phyloP scores from a whole-genome alignment of 768 basidiomycete genomes.

The Pleurotus cornucopiae region DNA sequence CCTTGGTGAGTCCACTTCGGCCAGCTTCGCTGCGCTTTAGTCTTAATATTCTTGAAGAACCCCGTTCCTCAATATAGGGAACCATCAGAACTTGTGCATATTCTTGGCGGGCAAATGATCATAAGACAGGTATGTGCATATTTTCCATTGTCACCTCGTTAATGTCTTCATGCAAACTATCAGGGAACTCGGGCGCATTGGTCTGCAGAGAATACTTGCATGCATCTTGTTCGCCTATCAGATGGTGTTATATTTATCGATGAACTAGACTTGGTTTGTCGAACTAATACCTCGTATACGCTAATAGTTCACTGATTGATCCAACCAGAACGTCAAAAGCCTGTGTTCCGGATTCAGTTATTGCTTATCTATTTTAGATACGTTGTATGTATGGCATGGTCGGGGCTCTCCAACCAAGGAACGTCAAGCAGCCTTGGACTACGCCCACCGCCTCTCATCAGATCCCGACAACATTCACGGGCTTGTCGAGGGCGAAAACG shows the following conservation, averaged over 20 bases:
- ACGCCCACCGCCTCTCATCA: slow-evolving; percentile 46
- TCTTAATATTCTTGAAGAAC: slow-evolving; percentile 22
- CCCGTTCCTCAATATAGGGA: slow-evolving; percentile 60
- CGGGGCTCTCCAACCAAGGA: slow-evolving; percentile 60
- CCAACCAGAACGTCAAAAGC: slow-evolving; percentile 50
- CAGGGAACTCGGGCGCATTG: slow-evolving; percentile 73
- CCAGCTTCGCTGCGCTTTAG: slow-evolving; percentile 1
- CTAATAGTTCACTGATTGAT: slow-evolving; percentile 6
- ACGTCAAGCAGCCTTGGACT: slow-evolving; percentile 56
- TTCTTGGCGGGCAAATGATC: slow-evolving; percentile 68
- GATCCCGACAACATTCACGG: slow-evolving; percentile 42
- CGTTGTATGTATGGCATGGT: slow-evolving; percentile 80
- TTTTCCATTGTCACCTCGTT: background rate
- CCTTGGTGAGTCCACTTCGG: slow-evolving; percentile 38
- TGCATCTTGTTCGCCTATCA: slow-evolving; percentile 65
- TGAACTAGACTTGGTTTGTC: slow-evolving; percentile 64
- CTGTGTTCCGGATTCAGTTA: slow-evolving; percentile 86
- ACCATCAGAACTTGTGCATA: slow-evolving; percentile 53
- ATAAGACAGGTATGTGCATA: slow-evolving; percentile 58
- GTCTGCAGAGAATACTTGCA: slow-evolving; percentile 76
- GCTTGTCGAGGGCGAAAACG: slow-evolving; percentile 60
- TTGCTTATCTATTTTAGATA: slow-evolving; percentile 65
- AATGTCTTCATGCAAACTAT: background rate
- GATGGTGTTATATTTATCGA: slow-evolving; percentile 57
- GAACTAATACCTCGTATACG: background rate